phyloP scores from a whole-genome alignment of 306 rosid genomes.

The Cucurbita ficifolia region DNA sequence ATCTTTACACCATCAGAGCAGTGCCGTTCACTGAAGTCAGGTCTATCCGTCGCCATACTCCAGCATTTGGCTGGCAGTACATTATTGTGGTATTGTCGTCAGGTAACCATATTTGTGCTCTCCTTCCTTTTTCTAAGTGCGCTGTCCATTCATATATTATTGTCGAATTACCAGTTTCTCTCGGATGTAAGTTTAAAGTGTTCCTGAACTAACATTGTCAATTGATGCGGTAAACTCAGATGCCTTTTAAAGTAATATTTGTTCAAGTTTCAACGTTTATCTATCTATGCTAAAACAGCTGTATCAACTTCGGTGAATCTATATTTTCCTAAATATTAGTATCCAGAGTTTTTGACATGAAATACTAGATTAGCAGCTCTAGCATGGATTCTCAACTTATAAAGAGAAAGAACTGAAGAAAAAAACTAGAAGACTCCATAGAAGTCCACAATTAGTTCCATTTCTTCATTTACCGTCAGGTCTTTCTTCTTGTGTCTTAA shows the following conservation, averaged over 20 bases:
- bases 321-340: not conserved
- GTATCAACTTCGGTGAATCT: not conserved
- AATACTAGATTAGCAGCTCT: not conserved
- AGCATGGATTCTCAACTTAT: not conserved
- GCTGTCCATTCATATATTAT: not conserved
- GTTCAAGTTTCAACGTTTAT: not conserved
- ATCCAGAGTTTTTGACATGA: not conserved
- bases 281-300: not conserved
- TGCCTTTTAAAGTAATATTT: not conserved
- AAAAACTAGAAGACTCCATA: not conserved
- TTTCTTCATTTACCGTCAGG: not conserved
- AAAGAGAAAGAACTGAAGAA: not conserved
- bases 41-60: constrained; percentile 81
- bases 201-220: not conserved
- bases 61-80: constrained; percentile 92
- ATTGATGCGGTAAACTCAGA: not conserved
- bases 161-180: not conserved
- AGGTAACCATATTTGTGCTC: constrained; percentile 24
- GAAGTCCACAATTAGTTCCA: not conserved
- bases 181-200: not conserved
- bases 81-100: constrained; percentile 68
- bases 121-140: not conserved
- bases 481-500: not conserved
- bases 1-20: constrained; percentile 70
- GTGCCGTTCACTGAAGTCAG: constrained; percentile 72